These are phyloP conservation scores for Apiotrichum porosum DNA, from an alignment of 1,284 basidiomycete species.

Conservation along the genomic window DNA sequence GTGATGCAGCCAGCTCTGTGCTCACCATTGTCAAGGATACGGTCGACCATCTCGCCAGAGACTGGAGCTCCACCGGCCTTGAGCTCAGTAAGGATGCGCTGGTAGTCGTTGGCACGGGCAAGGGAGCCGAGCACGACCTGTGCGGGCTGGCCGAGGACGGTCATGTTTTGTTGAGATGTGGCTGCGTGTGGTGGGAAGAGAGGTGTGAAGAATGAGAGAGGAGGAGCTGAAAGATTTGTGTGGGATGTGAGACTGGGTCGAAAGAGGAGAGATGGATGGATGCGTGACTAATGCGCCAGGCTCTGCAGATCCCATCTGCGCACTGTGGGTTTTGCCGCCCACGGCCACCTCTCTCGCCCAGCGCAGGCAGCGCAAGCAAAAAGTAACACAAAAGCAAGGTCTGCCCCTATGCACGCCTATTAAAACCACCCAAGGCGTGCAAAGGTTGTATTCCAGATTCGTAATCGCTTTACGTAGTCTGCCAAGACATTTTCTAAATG, in stretches of 20 bases:
- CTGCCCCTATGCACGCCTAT: too few species aligned
- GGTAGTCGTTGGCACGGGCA: slow-evolving; percentile 45
- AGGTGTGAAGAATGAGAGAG: too few species aligned
- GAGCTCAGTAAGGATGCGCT: slow-evolving; percentile 30
- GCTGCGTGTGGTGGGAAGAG: not conserved
- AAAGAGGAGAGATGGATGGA: not conserved
- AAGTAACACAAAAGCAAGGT: too few species aligned
- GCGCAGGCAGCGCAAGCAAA: too few species aligned
- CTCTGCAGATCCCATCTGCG: not conserved
- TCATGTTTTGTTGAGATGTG: slow-evolving; percentile 1
- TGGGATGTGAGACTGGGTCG: not conserved
- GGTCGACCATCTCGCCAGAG: slow-evolving; percentile 48
- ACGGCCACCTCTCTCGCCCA: too few species aligned
- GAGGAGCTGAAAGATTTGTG: not conserved
- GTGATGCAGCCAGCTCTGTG: not conserved
- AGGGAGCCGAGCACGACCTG: slow-evolving; percentile 47
- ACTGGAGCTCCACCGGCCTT: slow-evolving; percentile 29
- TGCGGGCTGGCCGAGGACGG: slow-evolving; percentile 5
- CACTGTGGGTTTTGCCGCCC: too few species aligned
- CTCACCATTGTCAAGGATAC: slow-evolving; percentile 47
- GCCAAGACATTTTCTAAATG: too few species aligned
- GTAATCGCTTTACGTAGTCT: too few species aligned
- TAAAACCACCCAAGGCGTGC: too few species aligned
- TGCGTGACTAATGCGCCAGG: not conserved
- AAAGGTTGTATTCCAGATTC: too few species aligned